Conservation (phyloP, 208 protist species). For the Phytomonas sp. region DNA sequence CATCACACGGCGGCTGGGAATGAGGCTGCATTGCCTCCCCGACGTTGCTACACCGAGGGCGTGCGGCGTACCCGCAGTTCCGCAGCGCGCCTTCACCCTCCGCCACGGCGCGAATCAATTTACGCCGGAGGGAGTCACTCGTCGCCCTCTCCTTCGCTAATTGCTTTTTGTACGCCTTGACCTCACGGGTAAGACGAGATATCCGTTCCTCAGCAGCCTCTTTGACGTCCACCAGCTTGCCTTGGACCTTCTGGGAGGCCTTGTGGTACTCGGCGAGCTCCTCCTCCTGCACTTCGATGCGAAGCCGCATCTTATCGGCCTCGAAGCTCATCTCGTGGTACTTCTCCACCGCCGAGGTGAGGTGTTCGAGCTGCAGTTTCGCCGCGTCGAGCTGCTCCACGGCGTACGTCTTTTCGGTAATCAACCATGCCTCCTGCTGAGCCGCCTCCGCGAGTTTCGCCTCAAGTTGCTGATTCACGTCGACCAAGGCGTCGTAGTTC, state of each 20-base stretch:
- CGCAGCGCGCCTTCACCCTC: conserved; percentile 31
- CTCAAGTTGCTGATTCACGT: conserved; percentile 21
- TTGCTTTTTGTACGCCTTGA: conserved; percentile 41
- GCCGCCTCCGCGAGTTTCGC: conserved; percentile 27
- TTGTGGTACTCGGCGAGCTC: conserved; percentile 37
- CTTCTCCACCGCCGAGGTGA: conserved; percentile 18
- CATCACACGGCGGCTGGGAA: conserved; percentile 17
- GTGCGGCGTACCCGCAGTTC: background rate
- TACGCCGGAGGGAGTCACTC: conserved; percentile 39
- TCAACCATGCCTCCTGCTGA: conserved; percentile 56
- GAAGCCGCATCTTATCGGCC: conserved; percentile 43
- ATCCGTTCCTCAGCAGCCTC: conserved; percentile 42
- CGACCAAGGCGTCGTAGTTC: conserved; percentile 15
- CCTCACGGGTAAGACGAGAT: conserved; percentile 28
- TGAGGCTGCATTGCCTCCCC: background rate
- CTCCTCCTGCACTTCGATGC: conserved; percentile 29
- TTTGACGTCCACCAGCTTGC: conserved; percentile 32
- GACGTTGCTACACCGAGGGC: background rate
- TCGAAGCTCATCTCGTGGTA: conserved; percentile 31
- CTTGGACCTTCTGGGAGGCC: conserved; percentile 23
- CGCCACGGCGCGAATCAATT: conserved; percentile 46
- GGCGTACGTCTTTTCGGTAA: conserved; percentile 30
- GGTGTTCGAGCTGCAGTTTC: conserved; percentile 36
- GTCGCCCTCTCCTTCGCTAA: conserved; percentile 32
- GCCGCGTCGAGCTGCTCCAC: conserved; percentile 33